phyloP scores from a whole-genome alignment of 208 protist genomes.

The Borovskyia barvae region DNA sequence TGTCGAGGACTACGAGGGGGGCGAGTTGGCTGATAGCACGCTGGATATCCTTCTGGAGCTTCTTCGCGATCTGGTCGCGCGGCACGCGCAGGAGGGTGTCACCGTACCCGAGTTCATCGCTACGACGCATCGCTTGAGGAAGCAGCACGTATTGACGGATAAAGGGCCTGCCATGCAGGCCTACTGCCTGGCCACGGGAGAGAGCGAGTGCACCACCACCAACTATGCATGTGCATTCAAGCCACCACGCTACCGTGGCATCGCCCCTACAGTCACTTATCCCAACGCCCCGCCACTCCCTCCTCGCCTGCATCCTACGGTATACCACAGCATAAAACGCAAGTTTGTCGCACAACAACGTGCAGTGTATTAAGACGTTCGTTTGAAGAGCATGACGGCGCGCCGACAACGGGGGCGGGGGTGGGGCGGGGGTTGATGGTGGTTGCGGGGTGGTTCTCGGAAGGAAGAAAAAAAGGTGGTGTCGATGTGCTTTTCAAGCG shows the following conservation, averaged over 20 bases:
- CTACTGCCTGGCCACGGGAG: constrained; percentile 61
- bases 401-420: no score
- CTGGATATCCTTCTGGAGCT: constrained; percentile 61
- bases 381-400: no score
- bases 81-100: constrained; percentile 30
- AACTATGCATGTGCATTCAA: background rate
- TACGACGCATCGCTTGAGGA: constrained; percentile 31
- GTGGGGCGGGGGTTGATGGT: no score
- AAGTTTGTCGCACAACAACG: background rate
- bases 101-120: constrained; percentile 78
- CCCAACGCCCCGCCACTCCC: no score
- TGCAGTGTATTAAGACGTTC: constrained; percentile 5
- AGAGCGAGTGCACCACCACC: constrained; percentile 8
- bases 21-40: constrained; percentile 86
- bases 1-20: constrained; percentile 88
- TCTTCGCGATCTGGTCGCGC: constrained; percentile 66
- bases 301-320: constrained; percentile 3
- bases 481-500: no score
- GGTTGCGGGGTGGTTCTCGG: no score
- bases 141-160: constrained; percentile 61
- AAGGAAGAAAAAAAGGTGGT: no score
- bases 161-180: constrained; percentile 58
- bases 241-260: no score
- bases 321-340: background rate
- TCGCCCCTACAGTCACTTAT: no score